Evolutionary conservation across 768 basidiomycete genomes (phyloP).

Genomic region (Kwoniella mangroviensis): DNA sequence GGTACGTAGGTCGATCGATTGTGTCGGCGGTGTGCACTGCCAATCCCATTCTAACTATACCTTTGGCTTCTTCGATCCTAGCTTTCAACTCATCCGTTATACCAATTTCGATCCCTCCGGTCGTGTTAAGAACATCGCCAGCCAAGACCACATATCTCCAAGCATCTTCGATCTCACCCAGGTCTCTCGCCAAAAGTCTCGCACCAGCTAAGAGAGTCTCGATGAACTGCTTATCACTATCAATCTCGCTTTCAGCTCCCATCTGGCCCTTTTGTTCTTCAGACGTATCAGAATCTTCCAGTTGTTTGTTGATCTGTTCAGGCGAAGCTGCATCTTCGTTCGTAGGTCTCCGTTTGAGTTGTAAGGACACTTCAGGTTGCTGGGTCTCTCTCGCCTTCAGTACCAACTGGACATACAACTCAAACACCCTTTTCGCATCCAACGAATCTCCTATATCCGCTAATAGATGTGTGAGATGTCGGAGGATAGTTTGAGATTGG

Average conservation of each 20-base stretch:
- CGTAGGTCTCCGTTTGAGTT: conserved; percentile 49
- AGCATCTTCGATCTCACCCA: conserved; percentile 65
- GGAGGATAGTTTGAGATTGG: conserved; percentile 81
- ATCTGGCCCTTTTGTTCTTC: conserved; percentile 22
- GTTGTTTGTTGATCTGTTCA: conserved; percentile 19
- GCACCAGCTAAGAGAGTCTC: conserved; percentile 76
- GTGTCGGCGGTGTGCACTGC: conserved; percentile 73
- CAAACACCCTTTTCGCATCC: conserved; percentile 68
- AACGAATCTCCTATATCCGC: conserved; percentile 61
- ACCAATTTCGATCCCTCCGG: background rate
- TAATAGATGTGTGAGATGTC: conserved; percentile 79
- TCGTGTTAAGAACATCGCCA: conserved; percentile 63
- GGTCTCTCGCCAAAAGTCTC: conserved; percentile 71
- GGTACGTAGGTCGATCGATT: conserved; percentile 65
- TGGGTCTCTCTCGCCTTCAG: conserved; percentile 76
- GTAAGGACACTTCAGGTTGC: conserved; percentile 53
- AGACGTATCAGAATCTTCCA: conserved; percentile 5
- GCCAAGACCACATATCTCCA: conserved; percentile 55
- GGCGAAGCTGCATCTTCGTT: conserved; percentile 36
- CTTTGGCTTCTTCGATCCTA: conserved; percentile 59
- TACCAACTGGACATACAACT: conserved; percentile 81
- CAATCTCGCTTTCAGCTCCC: conserved; percentile 60
- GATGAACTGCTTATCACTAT: conserved; percentile 74
- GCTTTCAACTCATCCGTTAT: conserved; percentile 35
- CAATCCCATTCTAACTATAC: conserved; percentile 72